A percentile compares a stretch with the other conserved stretches of the same genome.
Conservation (phyloP, 768 basidiomycete species). For the Suillus ampliporus region DNA sequence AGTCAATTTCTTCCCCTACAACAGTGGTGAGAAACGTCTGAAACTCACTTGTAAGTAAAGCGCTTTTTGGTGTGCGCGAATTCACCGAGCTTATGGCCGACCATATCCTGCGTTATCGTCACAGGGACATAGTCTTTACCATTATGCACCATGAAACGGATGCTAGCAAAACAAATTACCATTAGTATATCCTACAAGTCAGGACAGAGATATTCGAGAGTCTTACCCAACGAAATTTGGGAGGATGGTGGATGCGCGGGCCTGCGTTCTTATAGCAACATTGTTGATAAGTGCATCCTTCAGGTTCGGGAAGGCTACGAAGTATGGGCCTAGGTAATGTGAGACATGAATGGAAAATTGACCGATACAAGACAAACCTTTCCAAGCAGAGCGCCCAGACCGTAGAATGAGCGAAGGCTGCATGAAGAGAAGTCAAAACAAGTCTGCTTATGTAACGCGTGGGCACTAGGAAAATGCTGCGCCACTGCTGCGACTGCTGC, state of each 20-base stretch:
- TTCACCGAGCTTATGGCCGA: conserved; percentile 97
- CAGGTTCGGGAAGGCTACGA: conserved; percentile 90
- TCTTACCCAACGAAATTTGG: conserved; percentile 95
- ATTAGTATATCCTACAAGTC: not conserved
- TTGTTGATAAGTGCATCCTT: conserved; percentile 80
- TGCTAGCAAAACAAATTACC: conserved; percentile 44
- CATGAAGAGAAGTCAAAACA: conserved; percentile 46
- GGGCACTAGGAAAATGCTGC: too few species aligned
- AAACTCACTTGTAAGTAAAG: conserved; percentile 82
- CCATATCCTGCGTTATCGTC: conserved; percentile 93
- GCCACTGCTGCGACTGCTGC: too few species aligned
- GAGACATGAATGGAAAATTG: not conserved
- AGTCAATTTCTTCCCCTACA: conserved; percentile 6
- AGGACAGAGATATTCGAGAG: conserved; percentile 6
- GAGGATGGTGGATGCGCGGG: conserved; percentile 88
- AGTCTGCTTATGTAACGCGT: conserved; percentile 2
- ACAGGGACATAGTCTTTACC: conserved; percentile 91
- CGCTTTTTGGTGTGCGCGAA: conserved; percentile 90
- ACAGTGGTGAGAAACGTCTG: not conserved
- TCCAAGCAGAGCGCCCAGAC: conserved; percentile 84
- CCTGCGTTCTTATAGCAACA: conserved; percentile 87
- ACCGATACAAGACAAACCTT: conserved; percentile 51
- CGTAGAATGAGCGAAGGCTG: conserved; percentile 62
- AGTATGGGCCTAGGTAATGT: conserved; percentile 77
- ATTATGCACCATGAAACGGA: conserved; percentile 93